Base-by-base conservation (phyloP, 108 stramenopile species). In the Licmophora abbreviata region DNA sequence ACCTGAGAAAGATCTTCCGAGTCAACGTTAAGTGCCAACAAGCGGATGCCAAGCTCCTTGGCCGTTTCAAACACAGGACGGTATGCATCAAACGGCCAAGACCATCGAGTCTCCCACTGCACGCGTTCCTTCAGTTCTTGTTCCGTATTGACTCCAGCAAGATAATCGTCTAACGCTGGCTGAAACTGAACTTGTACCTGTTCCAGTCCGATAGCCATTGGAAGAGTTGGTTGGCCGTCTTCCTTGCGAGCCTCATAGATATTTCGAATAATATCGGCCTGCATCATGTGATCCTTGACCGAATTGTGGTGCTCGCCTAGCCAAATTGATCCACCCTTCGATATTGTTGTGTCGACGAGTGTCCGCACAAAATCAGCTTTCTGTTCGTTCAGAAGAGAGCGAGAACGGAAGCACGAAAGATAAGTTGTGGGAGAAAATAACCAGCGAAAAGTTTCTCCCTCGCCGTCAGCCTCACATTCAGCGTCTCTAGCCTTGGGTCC, bases 231-330 rank as follows among this genome's bases (percentile, higher is more conserved):
- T 9, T 17, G 6, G 32, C 43, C 52, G 10, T n/a, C 45, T 0
- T 18, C 27, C 9, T 44, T 64, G 21, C 76, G 62, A 35, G 61
- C 24, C 15, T 52, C 18, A 42, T 83, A 46, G 8, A 79, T 34
- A 6, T 58, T 36, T 60, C 58, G 58, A 25, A 83, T 61, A 21
- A 79, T 38, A 1, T 64, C 24, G 21, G 68, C 69, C 64, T 83
- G 81, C 22, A 83, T 54, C 21, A 51, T 34, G 47, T 83, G 81
- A 61, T 83, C 81, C 12, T 51, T 48, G n/a, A 45, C 54, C 1
- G 74, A 70, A 33, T 83, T 83, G 72, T 83, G 81, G 56, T 83
- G 81, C 47, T 83, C 81, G 9, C 81, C 81, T 32, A 79, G 42
- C 81, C 77, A 83, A 30, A 79, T 18, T 15, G 76, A 56, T 2